Evolutionary conservation across 1,284 basidiomycete species (phyloP).

Genomic region (Mycena citricolor): DNA sequence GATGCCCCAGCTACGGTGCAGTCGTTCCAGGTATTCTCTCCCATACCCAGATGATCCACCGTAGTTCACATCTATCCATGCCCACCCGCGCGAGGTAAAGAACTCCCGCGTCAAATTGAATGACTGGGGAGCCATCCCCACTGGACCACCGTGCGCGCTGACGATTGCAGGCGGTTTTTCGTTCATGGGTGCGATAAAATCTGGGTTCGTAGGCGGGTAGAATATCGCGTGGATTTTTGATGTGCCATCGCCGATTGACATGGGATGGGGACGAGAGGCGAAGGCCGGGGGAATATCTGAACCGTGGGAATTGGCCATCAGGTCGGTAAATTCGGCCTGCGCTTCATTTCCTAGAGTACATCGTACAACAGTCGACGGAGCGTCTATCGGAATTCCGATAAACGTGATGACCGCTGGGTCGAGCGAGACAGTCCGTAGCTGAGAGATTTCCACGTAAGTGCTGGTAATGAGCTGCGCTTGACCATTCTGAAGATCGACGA

Average conservation of each 20-base stretch:
- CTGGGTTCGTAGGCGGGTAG: constrained; percentile 61
- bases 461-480: constrained; percentile 3
- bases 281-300: constrained; percentile 29
- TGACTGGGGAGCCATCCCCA: constrained; percentile 42
- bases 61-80: constrained; percentile 69
- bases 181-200: constrained; percentile 44
- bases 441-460: constrained; percentile 13
- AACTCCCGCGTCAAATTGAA: constrained; percentile 57
- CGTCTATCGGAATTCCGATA: constrained; percentile 43
- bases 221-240: constrained; percentile 56
- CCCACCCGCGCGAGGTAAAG: constrained; percentile 69
- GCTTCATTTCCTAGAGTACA: constrained; percentile 33
- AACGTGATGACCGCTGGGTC: constrained; percentile 42
- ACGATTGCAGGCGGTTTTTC: constrained; percentile 68
- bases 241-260: constrained; percentile 36
- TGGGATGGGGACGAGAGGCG: constrained; percentile 47
- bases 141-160: constrained; percentile 69
- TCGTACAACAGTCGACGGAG: constrained; percentile 39
- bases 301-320: constrained; percentile 8
- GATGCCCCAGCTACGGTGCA: constrained; percentile 65
- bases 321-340: constrained; percentile 6
- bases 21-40: constrained; percentile 48
- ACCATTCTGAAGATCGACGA: constrained; percentile 41
- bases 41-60: constrained; percentile 70
- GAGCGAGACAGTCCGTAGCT: constrained; percentile 38